Conservation (phyloP, 2,329 filamentous ascomycete species). For the Epichloe glyceriae region DNA sequence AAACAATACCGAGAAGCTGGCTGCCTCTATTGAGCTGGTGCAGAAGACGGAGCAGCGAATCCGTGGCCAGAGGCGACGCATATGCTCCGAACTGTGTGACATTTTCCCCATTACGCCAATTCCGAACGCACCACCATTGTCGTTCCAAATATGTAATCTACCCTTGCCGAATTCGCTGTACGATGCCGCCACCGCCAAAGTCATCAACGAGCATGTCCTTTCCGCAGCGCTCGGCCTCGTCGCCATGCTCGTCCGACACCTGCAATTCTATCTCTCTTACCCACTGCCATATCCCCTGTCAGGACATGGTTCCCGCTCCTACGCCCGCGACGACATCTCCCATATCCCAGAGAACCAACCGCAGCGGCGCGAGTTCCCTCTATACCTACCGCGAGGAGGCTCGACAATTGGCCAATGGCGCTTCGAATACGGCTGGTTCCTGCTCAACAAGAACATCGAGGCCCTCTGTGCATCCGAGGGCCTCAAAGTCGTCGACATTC, state of each 20-base stretch:
- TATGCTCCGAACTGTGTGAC: conserved; percentile 66
- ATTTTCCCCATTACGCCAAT: conserved; percentile 71
- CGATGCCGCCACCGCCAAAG: conserved; percentile 32
- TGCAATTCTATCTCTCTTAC: conserved; percentile 72
- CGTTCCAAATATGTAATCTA: conserved; percentile 72
- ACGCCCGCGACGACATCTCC: conserved; percentile 63
- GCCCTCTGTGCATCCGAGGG: conserved; percentile 50
- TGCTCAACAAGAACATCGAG: conserved; percentile 95
- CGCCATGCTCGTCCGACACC: conserved; percentile 57
- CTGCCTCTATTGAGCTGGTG: conserved; percentile 40
- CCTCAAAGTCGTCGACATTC: conserved; percentile 72
- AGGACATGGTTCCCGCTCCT: conserved; percentile 59
- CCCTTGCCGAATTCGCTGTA: conserved; percentile 71
- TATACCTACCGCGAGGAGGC: conserved; percentile 52
- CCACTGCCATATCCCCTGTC: conserved; percentile 71
- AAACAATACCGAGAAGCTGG: conserved; percentile 46
- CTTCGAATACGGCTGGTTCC: conserved; percentile 91
- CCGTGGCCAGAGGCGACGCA: conserved; percentile 75
- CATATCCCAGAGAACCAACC: conserved; percentile 32
- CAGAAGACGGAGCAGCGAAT: conserved; percentile 50
- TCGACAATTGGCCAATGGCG: conserved; percentile 65
- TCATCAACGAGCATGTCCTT: conserved; percentile 53
- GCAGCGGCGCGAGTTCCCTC: conserved; percentile 60
- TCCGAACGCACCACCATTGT: conserved; percentile 45
- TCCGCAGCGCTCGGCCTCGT: conserved; percentile 74